Evolutionary conservation across 768 basidiomycete species (phyloP).

Genomic region (Holtermannia corniformis): DNA sequence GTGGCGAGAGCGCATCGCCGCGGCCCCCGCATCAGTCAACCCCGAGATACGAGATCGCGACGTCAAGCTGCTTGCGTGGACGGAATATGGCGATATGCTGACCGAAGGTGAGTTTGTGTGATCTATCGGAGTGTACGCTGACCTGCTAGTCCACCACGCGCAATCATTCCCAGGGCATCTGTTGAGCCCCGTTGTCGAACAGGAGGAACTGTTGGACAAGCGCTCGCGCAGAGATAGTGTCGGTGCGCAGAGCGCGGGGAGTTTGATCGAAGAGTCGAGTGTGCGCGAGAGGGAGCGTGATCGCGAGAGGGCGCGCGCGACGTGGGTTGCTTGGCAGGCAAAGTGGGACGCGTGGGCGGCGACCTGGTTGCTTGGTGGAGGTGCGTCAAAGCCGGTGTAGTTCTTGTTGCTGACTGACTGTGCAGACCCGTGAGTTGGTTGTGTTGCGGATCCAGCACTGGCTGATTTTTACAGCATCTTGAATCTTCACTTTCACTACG

Average conservation of each 20-base stretch:
- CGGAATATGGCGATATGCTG: conserved; percentile 36
- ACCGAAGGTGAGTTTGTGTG: conserved; percentile 18
- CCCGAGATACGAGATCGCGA: conserved; percentile 33
- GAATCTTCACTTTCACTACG: conserved; percentile 33
- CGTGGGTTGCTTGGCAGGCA: background rate
- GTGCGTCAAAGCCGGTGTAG: background rate
- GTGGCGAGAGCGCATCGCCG: conserved; percentile 21
- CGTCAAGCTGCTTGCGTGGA: conserved; percentile 34
- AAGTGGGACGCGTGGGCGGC: background rate
- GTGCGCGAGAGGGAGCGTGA: background rate
- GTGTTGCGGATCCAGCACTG: too few relatives aligned
- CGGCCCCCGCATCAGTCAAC: conserved; percentile 6
- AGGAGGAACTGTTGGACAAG: background rate
- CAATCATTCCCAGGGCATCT: conserved; percentile 1
- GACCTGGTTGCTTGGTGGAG: background rate
- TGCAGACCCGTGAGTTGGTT: background rate
- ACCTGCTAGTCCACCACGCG: conserved; percentile 6
- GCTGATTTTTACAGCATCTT: conserved; percentile 21
- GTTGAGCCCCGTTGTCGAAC: background rate
- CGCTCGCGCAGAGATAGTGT: background rate
- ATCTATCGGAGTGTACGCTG: background rate
- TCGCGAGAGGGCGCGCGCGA: background rate
- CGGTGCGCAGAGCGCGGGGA: background rate
- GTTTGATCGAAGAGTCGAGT: background rate
- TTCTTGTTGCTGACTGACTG: background rate